Percentiles rank a stretch among this genome's conserved stretches.
Conservation (phyloP, 345 rosid genomes). For the Pseudoturritis turrita region DNA sequence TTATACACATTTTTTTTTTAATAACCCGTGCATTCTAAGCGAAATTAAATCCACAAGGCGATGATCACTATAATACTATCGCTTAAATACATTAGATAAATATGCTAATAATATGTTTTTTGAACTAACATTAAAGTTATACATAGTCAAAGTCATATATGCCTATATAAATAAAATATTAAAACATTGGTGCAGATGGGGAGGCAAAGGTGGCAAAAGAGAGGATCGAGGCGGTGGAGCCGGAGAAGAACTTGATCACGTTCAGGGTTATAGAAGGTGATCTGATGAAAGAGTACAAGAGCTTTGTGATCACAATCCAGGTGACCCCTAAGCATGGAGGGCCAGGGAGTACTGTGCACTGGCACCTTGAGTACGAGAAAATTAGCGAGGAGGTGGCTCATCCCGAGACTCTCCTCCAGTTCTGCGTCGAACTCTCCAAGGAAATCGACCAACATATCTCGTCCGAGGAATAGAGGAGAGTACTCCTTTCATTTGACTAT, state of each 20-base stretch:
- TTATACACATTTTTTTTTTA: background rate
- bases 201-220: slow-evolving; percentile 19
- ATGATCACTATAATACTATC: background rate
- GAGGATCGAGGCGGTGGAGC: slow-evolving; percentile 23
- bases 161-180: background rate
- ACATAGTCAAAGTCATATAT: background rate
- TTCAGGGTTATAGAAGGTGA: slow-evolving; percentile 32
- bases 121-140: background rate
- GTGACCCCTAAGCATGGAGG: slow-evolving; percentile 21
- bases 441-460: slow-evolving; percentile 18
- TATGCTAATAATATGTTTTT: too few species aligned
- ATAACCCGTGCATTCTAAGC: background rate
- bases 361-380: slow-evolving; percentile 26
- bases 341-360: slow-evolving; percentile 17
- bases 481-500: too few species aligned
- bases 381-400: background rate
- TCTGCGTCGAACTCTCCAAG: background rate
- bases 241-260: slow-evolving; percentile 21
- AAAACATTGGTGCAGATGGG: slow-evolving; percentile 10
- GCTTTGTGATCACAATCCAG: slow-evolving; percentile 4
- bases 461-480: background rate
- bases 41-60: background rate
- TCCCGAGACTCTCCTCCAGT: slow-evolving; percentile 14
- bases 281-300: slow-evolving; percentile 26
- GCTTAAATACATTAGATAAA: too few species aligned